Base-by-base conservation (phyloP, 768 basidiomycete species). In the Hericium coralloides region DNA sequence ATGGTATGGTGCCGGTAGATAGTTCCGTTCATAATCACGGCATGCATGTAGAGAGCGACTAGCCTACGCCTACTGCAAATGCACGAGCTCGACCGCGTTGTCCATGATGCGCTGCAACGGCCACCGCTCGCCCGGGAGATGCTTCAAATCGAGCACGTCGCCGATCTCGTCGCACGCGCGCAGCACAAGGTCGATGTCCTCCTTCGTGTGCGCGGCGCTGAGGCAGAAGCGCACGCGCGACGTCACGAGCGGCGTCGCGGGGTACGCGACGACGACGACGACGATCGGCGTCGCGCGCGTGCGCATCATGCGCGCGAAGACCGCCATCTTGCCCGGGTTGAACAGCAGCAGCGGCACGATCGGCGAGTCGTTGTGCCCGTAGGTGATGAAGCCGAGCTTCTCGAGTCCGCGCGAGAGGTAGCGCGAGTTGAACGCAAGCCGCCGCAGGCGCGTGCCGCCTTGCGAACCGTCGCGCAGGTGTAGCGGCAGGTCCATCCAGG, bases 381-480 rank as follows among this genome's bases (percentile, higher is more conserved):
- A 97, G 6, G 90, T 91, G 75, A 99, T 95, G 78, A 99, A 99
- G 0, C 97, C 97, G 37, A 99, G 83, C 66, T 92, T 95, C 64
- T 80, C 76, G 55, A 99, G 78, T 1, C 85, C 95, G 5, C 79
- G 79, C 60, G 89, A 86, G 51, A 99, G 85, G 73, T 98, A 99
- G 20, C 93, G 83, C 17, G 89, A 79, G 76, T 98, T 98, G 79
- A 99, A 99, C 0, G 95, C 93, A 39, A 99, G 78, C 20, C 97
- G 83, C 39, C 85, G 83, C 5, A 98, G 77, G 25, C 97, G 85
- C 61, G 82, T 79, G 37, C 77, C 74, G 12, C 97, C 95, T 72
- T 98, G 95, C 0, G 78, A 72, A 36, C 97, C 95, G 26, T 93
- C 89, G 22, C 85, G 76, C 49, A 97, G 79, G 9, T 76, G 66